Percentiles rank a stretch among this genome's conserved stretches.
These are phyloP conservation scores for Cadophora malorum DNA, from an alignment of 2,329 filamentous ascomycete species.

Conservation along the genomic window DNA sequence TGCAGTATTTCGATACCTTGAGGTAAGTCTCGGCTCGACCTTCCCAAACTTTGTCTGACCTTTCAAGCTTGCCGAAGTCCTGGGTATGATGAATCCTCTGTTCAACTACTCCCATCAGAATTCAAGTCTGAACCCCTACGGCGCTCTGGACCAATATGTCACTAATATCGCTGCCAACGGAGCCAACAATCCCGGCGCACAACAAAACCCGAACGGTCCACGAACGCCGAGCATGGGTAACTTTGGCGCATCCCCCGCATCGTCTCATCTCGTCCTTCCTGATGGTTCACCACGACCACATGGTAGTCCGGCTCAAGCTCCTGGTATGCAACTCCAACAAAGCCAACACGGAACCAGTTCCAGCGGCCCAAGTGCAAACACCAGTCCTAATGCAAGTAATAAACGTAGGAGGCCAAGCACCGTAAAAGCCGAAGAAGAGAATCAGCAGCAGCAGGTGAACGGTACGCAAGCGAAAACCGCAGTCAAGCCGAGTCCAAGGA, in stretches of 20 bases:
- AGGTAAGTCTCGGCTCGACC: conserved; percentile 51
- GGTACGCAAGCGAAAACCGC: conserved; percentile 42
- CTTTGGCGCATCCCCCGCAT: conserved; percentile 66
- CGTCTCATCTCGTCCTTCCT: conserved; percentile 65
- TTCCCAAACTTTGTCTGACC: neutral
- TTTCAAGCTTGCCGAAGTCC: conserved; percentile 65
- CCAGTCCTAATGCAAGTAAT: conserved; percentile 50
- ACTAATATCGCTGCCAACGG: conserved; percentile 49
- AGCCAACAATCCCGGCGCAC: conserved; percentile 30
- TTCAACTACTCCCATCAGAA: conserved; percentile 64
- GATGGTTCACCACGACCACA: conserved; percentile 63
- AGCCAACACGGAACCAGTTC: conserved; percentile 73
- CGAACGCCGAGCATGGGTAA: conserved; percentile 43
- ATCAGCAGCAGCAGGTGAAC: conserved; percentile 37
- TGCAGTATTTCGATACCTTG: conserved; percentile 68
- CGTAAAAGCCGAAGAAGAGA: conserved; percentile 47
- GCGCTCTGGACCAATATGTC: conserved; percentile 67
- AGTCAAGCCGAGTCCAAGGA: conserved; percentile 50
- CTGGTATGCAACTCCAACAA: conserved; percentile 70
- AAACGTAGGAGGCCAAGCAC: conserved; percentile 49
- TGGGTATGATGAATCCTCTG: conserved; percentile 70
- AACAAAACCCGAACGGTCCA: conserved; percentile 38
- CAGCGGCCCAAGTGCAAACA: conserved; percentile 71
- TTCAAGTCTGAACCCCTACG: conserved; percentile 60
- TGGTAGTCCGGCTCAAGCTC: conserved; percentile 65